Conservation (phyloP, 2,329 filamentous ascomycete genomes). For the Podosphaera aphanis region DNA sequence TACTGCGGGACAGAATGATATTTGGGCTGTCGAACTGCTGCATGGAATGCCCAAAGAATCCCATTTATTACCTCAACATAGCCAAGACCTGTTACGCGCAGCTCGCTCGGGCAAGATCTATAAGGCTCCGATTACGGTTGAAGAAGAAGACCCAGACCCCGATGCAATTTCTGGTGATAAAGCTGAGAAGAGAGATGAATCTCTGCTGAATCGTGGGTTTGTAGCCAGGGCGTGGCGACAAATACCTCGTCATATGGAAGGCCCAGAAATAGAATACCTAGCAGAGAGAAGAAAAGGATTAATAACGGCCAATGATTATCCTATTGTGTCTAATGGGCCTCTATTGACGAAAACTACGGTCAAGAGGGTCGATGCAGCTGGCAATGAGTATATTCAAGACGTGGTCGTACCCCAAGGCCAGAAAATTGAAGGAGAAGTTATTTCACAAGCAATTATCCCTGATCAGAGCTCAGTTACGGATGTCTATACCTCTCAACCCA, state of each 20-base stretch:
- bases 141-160: conserved; percentile 33
- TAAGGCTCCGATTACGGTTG: conserved; percentile 35
- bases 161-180: conserved; percentile 26
- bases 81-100: conserved; percentile 59
- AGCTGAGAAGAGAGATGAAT: conserved; percentile 34
- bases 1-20: conserved; percentile 33
- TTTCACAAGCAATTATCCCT: conserved; percentile 37
- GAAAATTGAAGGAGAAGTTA: conserved; percentile 58
- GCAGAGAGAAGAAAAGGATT: conserved; percentile 38
- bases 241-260: conserved; percentile 33
- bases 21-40: conserved; percentile 54
- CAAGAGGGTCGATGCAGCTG: conserved; percentile 50
- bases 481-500: conserved; percentile 17
- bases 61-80: conserved; percentile 52
- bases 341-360: conserved; percentile 60
- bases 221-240: conserved; percentile 37
- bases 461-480: conserved; percentile 27
- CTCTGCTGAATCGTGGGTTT: conserved; percentile 25
- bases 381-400: conserved; percentile 66
- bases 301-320: conserved; percentile 29
- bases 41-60: conserved; percentile 69
- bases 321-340: conserved; percentile 23
- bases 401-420: conserved; percentile 63
- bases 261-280: conserved; percentile 26
- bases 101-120: conserved; percentile 56